Evolutionary conservation across 148 eudicot species (phyloP), one percentile per base, ranked within the genome.

Genomic region (Pharnaceum exiguum): DNA sequence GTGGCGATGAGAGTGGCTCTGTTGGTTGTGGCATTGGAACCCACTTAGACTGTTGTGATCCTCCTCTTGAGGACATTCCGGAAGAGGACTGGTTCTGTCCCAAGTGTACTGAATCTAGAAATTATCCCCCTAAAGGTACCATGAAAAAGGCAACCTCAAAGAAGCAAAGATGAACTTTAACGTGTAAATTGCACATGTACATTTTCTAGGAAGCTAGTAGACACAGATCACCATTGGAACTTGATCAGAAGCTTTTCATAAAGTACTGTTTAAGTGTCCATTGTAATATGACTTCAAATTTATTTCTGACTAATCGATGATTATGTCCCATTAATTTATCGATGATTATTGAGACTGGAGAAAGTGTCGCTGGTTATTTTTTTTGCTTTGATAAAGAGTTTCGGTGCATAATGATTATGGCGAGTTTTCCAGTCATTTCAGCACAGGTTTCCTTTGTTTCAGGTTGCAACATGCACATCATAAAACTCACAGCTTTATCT

Each of bases 11-110:
- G 53, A 73, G 57, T 6, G 87, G 96, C 51, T 45, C 71, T 18
- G 7, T 10, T 28, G 99, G 99, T 10, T 89, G 96, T 75, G 96
- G 99, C 31, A 60, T 64, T 11, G 99, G 99, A 18, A 71, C 68
- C 0, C 99, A 88, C 69, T 70, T 88, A 22, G 95, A 83, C 60
- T 93, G 96, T 60, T 79, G 82, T 48, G 71, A 88, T 73, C 99
- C 99, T 62, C 96, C 91, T 36, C 85, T 88, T 29, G 75, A 75
- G 51, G 56, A 46, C 23, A 70, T 88, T 22, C 99, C 96, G 1
- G 79, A 72, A 32, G 96, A 79, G 46, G 91, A 93, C 33, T 93
- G 99, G 99, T 89, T 83, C 60, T 93, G 99, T 55, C 62, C 77
- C 9, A 64, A 60, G 42, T 91, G 98, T 55, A 57, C 54, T 7